These are phyloP conservation scores for Fusarium oligoseptatum DNA, from an alignment of 2,329 filamentous ascomycete species.

Conservation along the genomic window DNA sequence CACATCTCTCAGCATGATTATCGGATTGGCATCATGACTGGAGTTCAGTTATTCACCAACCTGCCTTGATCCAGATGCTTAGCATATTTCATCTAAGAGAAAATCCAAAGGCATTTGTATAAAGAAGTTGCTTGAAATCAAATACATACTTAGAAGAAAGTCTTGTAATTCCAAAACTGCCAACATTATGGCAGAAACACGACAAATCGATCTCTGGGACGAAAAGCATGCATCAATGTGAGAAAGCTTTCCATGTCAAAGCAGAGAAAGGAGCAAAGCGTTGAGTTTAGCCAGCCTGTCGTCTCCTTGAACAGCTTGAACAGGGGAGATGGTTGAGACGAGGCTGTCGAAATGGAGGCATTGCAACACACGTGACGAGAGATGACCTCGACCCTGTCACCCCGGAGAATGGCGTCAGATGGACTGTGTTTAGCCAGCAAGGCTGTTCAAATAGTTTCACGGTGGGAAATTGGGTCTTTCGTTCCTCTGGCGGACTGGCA, in stretches of 20 bases:
- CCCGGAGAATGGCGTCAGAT: slow-evolving; percentile 33
- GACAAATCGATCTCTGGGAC: neutral
- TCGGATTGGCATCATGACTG: neutral
- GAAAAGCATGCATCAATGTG: neutral
- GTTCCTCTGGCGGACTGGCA: neutral
- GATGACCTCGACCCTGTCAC: neutral
- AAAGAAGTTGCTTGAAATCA: neutral
- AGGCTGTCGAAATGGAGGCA: neutral
- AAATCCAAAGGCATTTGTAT: neutral
- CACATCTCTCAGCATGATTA: slow-evolving; percentile 12
- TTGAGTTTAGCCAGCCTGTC: neutral
- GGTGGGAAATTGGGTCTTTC: slow-evolving; percentile 11
- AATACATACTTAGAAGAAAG: neutral
- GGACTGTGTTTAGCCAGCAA: slow-evolving; percentile 16
- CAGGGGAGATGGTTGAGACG: neutral
- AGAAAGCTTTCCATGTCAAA: neutral
- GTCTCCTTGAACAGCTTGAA: neutral
- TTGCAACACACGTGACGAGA: neutral
- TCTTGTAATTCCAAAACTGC: neutral
- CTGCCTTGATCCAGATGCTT: neutral
- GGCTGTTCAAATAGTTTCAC: slow-evolving; percentile 13
- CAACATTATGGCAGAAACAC: neutral
- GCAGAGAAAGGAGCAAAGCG: neutral
- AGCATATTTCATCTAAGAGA: neutral
- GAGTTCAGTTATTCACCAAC: neutral